Evolutionary conservation across 2,329 filamentous ascomycete genomes (phyloP), one percentile per base, ranked within the genome.

Genomic region (Colletotrichum endophyticum): DNA sequence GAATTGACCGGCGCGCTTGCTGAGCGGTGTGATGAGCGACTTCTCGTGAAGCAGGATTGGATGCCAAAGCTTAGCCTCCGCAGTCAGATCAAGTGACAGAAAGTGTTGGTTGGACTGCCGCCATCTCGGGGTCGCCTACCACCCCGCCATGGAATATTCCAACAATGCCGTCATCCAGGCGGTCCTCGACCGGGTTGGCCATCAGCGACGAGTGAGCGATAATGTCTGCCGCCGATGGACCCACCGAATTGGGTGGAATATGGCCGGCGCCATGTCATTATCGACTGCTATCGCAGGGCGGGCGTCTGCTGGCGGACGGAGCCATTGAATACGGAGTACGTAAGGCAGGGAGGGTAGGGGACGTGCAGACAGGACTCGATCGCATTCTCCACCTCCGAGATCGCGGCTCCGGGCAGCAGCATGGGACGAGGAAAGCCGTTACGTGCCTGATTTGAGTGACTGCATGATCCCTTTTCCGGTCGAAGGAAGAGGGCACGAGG

Each of bases 91-190:
- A 34, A 28, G 49, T 49, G 25, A 63, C 12, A 39, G 27, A 49
- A 30, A 19, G 13, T 28, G 70, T 56, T 39, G 39, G 27, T 53
- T 59, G 22, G 13, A 25, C n/a, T 63, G 68, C 68, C 57, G 62
- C 57, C 62, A 62, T 67, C n/a, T 73, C 63, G 61, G 68, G 28
- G 56, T 73, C 64, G 15, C 44, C 63, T 56, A 39, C 49, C 56
- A 68, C 74, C 74, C 74, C 70, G 70, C 74, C 70, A 32, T 71
- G 36, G 53, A 28, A n/a, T 49, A 32, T 49, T 49, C 13, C 34
- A 76, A 73, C 32, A 27, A 76, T 74, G 74, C 64, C 74, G 74
- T 76, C 74, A 76, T 70, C 74, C 36, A 39, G 56, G 36, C 36
- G 25, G 57, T 59, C 49, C 34, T 73, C 59, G 13, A 49, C 59